These are phyloP conservation scores for Macrolepiota albuminosa DNA, from an alignment of 768 basidiomycete genomes.

Conservation along the genomic window DNA sequence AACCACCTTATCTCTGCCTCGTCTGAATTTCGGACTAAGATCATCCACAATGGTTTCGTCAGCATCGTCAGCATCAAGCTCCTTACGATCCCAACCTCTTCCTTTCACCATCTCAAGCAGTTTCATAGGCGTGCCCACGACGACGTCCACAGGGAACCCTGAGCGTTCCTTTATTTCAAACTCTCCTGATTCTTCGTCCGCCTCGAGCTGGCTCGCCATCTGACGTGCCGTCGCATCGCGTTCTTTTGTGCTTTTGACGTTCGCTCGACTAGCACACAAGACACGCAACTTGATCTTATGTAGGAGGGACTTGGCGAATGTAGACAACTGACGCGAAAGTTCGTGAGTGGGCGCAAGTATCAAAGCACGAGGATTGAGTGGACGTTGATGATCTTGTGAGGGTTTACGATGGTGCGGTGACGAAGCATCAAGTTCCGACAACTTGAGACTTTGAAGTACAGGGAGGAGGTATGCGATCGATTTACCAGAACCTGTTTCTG, in stretches of 20 bases:
- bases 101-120: constrained; percentile 56
- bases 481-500: constrained; percentile 91
- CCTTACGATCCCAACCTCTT: constrained; percentile 43
- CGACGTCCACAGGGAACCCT: constrained; percentile 38
- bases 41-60: constrained; percentile 19
- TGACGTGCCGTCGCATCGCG: constrained; percentile 40
- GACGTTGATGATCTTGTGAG: constrained; percentile 16
- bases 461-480: constrained; percentile 89
- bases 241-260: constrained; percentile 29
- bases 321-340: constrained; percentile 73
- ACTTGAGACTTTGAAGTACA: constrained; percentile 73
- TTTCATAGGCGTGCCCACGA: constrained; percentile 64
- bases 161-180: constrained; percentile 19
- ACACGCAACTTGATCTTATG: constrained; percentile 78
- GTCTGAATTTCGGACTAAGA: constrained; percentile 20
- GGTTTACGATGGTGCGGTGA: constrained; percentile 10
- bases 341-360: constrained; percentile 89
- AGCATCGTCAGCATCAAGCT: constrained; percentile 19
- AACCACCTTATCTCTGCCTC: constrained; percentile 30
- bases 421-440: constrained; percentile 38
- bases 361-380: constrained; percentile 67
- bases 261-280: constrained; percentile 62
- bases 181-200: constrained; percentile 14
- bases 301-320: constrained; percentile 67
- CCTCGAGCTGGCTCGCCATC: constrained; percentile 36